Base-by-base conservation (phyloP, 108 stramenopile genomes). In the Cyclotella choctawhatcheeana region DNA sequence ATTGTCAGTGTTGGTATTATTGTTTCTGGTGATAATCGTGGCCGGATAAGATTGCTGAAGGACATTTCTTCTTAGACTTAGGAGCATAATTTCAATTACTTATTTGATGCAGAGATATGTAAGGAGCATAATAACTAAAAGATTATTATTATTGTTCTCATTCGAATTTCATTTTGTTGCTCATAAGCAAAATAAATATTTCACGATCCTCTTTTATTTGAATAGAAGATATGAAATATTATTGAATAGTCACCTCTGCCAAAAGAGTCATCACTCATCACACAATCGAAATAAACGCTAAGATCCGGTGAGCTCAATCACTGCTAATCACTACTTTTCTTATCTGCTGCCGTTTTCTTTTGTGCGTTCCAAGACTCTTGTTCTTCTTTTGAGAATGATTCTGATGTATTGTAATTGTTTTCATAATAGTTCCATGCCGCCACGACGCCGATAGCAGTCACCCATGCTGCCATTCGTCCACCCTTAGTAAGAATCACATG, bases 371-470 rank as follows among this genome's bases (percentile, higher is more conserved):
- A 81, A 32, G 72, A 45, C 55, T 73, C 72, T 73, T 69, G 72
- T 56, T 81, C 79, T 52, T 62, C 79, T 64, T 69, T 69, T 20
- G 79, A 69, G 32, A 81, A 81, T 0, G 79, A 73, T 7, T 73
- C 60, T 22, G 79, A 44, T 48, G 67, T 81, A 50, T 74, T 81
- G 32, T 79, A 54, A 24, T 56, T 56, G 25, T 62, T 68, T 43
- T 81, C 79, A 55, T 81, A 81, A 40, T 56, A 81, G 50, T 81
- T 81, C 79, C 79, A 81, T 48, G 72, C 79, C 6, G 67, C 72
- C 67, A 81, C 79, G 21, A 73, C 54, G 16, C 79, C 79, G 5
- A 81, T 71, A 12, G 79, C 79, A 25, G 67, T 67, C 6, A 73
- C 72, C 79, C 79, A 81, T 62, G 79, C 79, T 22, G 71, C 79